Conservation (phyloP, 352 stramenopile species). For the Phytophthora megakarya region DNA sequence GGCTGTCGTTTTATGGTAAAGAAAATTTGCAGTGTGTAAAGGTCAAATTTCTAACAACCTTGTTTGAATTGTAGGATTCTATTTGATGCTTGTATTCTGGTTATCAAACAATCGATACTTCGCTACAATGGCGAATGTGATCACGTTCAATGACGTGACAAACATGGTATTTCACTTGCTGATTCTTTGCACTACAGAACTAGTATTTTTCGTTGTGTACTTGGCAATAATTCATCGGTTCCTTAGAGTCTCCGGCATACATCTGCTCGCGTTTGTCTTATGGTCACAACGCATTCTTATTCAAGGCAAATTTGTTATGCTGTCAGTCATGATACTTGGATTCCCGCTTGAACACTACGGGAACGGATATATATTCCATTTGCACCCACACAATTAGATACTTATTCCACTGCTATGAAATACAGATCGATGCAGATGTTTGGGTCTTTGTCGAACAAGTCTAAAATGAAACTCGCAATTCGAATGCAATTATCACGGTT, state of each 20-base stretch:
- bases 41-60: slow-evolving; percentile 1
- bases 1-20: slow-evolving; percentile 22
- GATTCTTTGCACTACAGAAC: slow-evolving; percentile 20
- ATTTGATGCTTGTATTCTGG: not conserved
- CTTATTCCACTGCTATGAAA: too few species aligned
- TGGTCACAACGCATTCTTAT: slow-evolving; percentile 30
- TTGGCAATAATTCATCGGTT: slow-evolving; percentile 7
- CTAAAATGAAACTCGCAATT: too few species aligned
- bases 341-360: slow-evolving; percentile 34
- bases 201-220: slow-evolving; percentile 29
- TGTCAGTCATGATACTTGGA: slow-evolving; percentile 23
- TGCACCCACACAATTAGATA: too few species aligned
- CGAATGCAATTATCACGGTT: too few species aligned
- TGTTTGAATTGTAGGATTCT: slow-evolving; percentile 2
- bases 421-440: too few species aligned
- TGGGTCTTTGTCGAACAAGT: too few species aligned
- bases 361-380: slow-evolving; percentile 23
- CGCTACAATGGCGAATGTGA: slow-evolving; percentile 20
- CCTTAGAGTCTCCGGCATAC: not conserved
- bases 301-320: slow-evolving; percentile 28
- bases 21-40: not conserved
- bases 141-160: slow-evolving; percentile 10
- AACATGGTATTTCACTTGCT: slow-evolving; percentile 14
- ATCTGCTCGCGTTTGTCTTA: slow-evolving; percentile 35
- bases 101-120: slow-evolving; percentile 24